A percentile compares a stretch with the other conserved stretches of the same genome.
Evolutionary conservation across 352 stramenopile genomes (phyloP).

Genomic region (Albugo laibachii): DNA sequence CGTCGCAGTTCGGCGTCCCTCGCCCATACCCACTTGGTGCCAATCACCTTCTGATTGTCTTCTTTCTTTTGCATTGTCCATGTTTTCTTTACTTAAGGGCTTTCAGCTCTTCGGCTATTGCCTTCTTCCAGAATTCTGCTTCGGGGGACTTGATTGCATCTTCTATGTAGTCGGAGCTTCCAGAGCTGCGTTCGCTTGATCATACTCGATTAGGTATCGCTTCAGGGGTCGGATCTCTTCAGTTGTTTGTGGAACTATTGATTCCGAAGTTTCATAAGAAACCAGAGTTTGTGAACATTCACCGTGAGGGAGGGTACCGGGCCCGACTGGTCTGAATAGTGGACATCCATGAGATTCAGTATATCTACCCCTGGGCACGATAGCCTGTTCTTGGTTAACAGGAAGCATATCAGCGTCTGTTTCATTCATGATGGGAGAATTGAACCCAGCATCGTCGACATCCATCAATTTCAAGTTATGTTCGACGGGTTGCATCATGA

Average conservation of each 20-base stretch:
- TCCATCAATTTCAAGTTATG: neutral
- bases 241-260: too few relatives aligned
- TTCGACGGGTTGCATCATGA: neutral
- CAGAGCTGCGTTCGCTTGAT: neutral
- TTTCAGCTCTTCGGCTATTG: constrained; percentile 2
- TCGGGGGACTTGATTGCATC: neutral
- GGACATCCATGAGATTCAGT: too few relatives aligned
- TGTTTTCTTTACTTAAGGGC: constrained; percentile 5
- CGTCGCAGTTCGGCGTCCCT: too few relatives aligned
- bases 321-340: too few relatives aligned
- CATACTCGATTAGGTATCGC: too few relatives aligned
- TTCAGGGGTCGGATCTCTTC: too few relatives aligned
- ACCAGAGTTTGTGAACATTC: too few relatives aligned
- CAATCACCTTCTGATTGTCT: constrained; percentile 1
- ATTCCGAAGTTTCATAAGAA: too few relatives aligned
- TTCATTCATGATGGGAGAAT: neutral
- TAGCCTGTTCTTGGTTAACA: too few relatives aligned
- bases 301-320: too few relatives aligned
- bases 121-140: neutral
- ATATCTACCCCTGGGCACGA: too few relatives aligned
- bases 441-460: neutral
- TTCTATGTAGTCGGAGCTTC: neutral
- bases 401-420: neutral
- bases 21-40: constrained; percentile 4
- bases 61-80: constrained; percentile 3